phyloP scores from a whole-genome alignment of 2,329 filamentous ascomycete genomes.

The Stachybotrys chartarum region DNA sequence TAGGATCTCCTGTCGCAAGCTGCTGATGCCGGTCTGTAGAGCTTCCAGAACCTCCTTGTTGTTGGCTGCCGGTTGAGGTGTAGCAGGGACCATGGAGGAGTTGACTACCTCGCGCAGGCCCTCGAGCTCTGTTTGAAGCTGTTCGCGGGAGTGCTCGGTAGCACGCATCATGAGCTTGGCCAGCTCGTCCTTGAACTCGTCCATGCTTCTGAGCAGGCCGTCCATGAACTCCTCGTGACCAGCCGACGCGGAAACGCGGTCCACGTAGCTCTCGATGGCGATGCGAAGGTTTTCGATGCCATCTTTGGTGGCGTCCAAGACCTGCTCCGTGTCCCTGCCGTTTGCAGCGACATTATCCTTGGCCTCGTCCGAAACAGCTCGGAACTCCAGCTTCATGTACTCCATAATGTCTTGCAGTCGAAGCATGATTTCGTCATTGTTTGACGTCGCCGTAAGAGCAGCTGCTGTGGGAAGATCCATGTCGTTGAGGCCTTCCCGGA shows the following conservation, averaged over 20 bases:
- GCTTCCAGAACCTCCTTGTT: slow-evolving; percentile 61
- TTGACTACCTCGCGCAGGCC: slow-evolving; percentile 73
- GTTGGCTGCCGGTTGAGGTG: slow-evolving; percentile 30
- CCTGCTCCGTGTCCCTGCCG: slow-evolving; percentile 78
- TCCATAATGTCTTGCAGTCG: slow-evolving; percentile 61
- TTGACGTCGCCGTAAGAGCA: slow-evolving; percentile 32
- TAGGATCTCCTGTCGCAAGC: slow-evolving; percentile 68
- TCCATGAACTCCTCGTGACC: slow-evolving; percentile 75
- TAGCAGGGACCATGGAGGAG: slow-evolving; percentile 55
- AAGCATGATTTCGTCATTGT: slow-evolving; percentile 43
- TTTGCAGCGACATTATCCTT: slow-evolving; percentile 76
- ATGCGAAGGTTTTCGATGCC: slow-evolving; percentile 73
- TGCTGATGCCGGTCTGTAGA: slow-evolving; percentile 65
- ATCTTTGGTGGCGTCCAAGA: slow-evolving; percentile 81
- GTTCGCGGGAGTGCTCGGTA: slow-evolving; percentile 45
- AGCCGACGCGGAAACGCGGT: slow-evolving; percentile 60
- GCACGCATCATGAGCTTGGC: slow-evolving; percentile 47
- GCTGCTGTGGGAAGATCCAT: slow-evolving; percentile 38
- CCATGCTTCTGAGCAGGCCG: slow-evolving; percentile 56
- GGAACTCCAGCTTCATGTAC: slow-evolving; percentile 52
- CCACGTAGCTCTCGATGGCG: slow-evolving; percentile 77
- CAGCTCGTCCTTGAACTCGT: slow-evolving; percentile 62
- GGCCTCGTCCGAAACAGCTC: slow-evolving; percentile 51
- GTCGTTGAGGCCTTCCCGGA: slow-evolving; percentile 50
- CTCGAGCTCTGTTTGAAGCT: slow-evolving; percentile 76